Evolutionary conservation across 805 yeast species (phyloP).

Genomic region (Candida boleticola): DNA sequence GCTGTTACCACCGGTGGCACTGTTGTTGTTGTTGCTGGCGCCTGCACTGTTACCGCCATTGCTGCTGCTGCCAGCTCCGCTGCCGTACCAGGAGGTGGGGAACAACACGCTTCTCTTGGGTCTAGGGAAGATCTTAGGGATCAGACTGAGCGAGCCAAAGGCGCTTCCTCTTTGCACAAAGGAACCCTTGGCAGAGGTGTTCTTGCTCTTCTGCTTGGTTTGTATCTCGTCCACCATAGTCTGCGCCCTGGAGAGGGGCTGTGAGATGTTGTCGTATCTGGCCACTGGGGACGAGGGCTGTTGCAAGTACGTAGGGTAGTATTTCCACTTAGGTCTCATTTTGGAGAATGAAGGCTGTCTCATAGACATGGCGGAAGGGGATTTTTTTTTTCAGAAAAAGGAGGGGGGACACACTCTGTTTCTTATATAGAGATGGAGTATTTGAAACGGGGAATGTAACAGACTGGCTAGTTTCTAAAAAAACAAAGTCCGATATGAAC

Average conservation of each 20-base stretch:
- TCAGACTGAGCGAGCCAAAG: conserved; percentile 23
- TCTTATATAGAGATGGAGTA: neutral
- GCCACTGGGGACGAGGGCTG: neutral
- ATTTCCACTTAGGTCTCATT: conserved; percentile 2
- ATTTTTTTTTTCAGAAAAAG: neutral
- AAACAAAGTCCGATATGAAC: too few species aligned
- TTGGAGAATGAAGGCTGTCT: neutral
- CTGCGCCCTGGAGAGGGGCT: conserved; percentile 41
- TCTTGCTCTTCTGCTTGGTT: conserved; percentile 10
- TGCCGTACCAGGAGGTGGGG: conserved; percentile 39
- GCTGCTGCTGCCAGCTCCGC: conserved; percentile 4
- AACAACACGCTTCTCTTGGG: conserved; percentile 55
- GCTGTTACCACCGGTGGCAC: conserved; percentile 7
- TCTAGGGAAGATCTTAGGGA: conserved; percentile 52
- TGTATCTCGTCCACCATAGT: conserved; percentile 33
- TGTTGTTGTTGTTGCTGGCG: conserved; percentile 16
- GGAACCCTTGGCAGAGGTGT: conserved; percentile 1
- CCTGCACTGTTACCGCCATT: conserved; percentile 14
- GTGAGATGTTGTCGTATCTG: conserved; percentile 25
- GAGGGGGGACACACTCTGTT: neutral
- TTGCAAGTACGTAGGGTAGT: neutral
- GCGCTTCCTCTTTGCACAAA: conserved; percentile 1
- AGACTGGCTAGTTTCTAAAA: too few species aligned
- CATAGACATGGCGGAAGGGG: neutral
- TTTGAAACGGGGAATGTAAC: too few species aligned